Base-by-base conservation (phyloP, 1,139 yeast genomes). In the Geotrichum aggregatum region DNA sequence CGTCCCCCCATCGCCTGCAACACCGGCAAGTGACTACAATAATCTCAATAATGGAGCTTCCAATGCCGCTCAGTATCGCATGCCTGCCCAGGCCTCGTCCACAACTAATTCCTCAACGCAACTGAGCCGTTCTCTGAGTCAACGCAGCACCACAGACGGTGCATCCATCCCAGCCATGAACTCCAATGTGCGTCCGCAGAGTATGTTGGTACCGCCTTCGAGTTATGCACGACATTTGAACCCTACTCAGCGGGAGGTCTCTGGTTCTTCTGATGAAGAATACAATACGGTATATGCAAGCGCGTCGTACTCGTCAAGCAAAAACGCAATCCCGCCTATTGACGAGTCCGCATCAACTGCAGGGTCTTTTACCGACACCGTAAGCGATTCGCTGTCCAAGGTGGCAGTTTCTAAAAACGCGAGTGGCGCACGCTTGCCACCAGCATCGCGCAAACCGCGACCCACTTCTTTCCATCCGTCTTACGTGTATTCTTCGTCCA, bases 401-500 rank as follows among this genome's bases (percentile, higher is more conserved):
- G 33, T 22, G 13, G 42, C 50, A 26, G 30, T 52, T 44, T 21
- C 49, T 11, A 44, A 43, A 40, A 40, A 47, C 16, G 42, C 56
- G 2, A 50, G 47, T 22, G 40, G 54, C 13, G 50, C 55, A 26
- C 56, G 65, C 35, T 58, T 69, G 35, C 68, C 66, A 19, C 61
- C 60, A 11, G 63, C 67, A 26, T 54, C 65, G 52, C 46, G 69
- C 53, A 69, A 68, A 56, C 73, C 72, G 8, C 63, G 73, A 7
- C 73, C 73, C 8, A 66, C 71, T 16, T 68, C 72, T 1, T 69
- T 63, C 61, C 73, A 69, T 60, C 69, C 68, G 18, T 52, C 63
- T 5, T 59, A 58, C 18, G 45, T 49, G 5, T 52, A 55, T 14
- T 54, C 47, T 48, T n/a, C 57, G 16, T 47, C 55, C 13, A 21